These are phyloP conservation scores for Metschnikowia henanensis DNA, from an alignment of 805 yeast species.

Conservation along the genomic window DNA sequence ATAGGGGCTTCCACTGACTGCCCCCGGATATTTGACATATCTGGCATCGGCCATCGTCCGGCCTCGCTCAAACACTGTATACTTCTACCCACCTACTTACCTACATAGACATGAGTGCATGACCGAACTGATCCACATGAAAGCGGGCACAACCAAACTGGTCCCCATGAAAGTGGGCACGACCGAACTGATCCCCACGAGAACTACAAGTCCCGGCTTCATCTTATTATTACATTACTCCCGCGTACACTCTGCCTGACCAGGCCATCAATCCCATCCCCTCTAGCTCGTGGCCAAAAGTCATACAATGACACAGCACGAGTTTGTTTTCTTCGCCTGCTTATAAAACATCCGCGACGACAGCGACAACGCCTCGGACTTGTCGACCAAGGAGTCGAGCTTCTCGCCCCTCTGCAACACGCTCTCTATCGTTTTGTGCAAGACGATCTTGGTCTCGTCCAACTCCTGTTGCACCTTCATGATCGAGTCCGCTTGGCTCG, in stretches of 20 bases:
- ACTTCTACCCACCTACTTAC: not conserved
- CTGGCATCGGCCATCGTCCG: not conserved
- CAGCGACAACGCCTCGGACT: slow-evolving; percentile 87
- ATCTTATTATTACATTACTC: no score
- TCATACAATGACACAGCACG: slow-evolving; percentile 29
- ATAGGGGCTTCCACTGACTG: not conserved
- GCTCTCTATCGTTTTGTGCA: slow-evolving; percentile 93
- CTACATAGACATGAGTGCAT: slow-evolving; percentile 6
- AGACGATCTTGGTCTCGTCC: slow-evolving; percentile 94
- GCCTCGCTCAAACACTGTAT: not conserved
- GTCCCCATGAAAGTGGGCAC: no score
- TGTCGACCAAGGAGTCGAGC: slow-evolving; percentile 90
- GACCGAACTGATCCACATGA: not conserved
- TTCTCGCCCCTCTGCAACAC: slow-evolving; percentile 97
- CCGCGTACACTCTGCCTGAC: no score
- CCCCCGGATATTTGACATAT: slow-evolving; percentile 7
- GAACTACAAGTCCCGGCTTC: not conserved
- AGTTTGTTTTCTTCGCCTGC: slow-evolving; percentile 81
- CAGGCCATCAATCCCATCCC: no score
- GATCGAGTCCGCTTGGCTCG: slow-evolving; percentile 93
- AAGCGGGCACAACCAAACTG: no score
- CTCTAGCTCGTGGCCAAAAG: not conserved
- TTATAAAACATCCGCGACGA: slow-evolving; percentile 93
- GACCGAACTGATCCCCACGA: no score
- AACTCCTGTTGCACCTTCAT: slow-evolving; percentile 97